Conservation (phyloP, 1,284 basidiomycete genomes). For the Agroathelia rolfsii region DNA sequence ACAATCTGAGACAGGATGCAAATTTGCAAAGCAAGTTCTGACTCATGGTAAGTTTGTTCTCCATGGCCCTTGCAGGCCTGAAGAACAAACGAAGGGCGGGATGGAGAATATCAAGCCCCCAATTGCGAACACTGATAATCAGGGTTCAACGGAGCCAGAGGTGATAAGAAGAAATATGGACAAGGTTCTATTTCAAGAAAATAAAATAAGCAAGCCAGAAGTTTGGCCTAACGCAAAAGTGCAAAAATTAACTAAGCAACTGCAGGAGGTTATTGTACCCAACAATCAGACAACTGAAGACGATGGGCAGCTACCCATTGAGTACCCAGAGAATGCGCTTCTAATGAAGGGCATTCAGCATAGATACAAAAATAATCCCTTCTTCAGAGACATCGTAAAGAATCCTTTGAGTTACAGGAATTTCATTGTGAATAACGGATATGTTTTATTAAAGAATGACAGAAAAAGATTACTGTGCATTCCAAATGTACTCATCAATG, state of each 20-base stretch:
- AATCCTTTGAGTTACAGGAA: slow-evolving; percentile 14
- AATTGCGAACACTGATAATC: too few species aligned
- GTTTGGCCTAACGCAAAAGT: too few species aligned
- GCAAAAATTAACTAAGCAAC: too few species aligned
- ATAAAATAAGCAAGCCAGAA: too few species aligned
- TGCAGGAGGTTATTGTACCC: too few species aligned
- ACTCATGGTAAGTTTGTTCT: slow-evolving; percentile 18
- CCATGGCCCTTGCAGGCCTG: slow-evolving; percentile 13
- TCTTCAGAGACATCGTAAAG: slow-evolving; percentile 17
- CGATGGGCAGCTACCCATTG: too few species aligned
- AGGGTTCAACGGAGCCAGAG: too few species aligned
- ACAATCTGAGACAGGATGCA: too few species aligned
- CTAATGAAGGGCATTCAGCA: slow-evolving; percentile 9
- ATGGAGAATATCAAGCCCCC: slow-evolving; percentile 5
- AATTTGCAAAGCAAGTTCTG: slow-evolving; percentile 11
- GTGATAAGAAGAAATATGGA: too few species aligned
- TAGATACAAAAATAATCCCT: slow-evolving; percentile 15
- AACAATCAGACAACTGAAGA: too few species aligned
- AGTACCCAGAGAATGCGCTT: too few species aligned
- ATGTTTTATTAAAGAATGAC: slow-evolving; percentile 16
- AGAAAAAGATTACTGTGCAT: slow-evolving; percentile 22
- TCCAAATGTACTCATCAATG: slow-evolving; percentile 17
- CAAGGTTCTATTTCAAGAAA: too few species aligned
- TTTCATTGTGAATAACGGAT: slow-evolving; percentile 16
- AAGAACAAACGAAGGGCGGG: slow-evolving; percentile 17